Conservation (phyloP, 108 stramenopile species). For the Licmophora abbreviata region DNA sequence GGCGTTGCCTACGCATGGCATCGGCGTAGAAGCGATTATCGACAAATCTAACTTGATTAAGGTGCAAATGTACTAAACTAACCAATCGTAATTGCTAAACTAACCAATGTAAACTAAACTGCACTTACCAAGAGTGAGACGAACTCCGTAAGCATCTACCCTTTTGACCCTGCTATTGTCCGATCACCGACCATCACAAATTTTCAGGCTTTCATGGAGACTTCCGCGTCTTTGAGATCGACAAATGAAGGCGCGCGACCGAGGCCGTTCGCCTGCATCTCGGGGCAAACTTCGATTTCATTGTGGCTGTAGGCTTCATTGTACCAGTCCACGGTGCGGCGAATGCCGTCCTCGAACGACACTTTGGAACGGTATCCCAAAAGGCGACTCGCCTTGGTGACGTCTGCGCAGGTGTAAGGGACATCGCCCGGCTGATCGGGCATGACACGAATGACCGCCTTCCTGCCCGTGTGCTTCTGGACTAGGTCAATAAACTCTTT, state of each 20-base stretch:
- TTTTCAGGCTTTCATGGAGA: not conserved
- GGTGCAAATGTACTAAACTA: too few species aligned
- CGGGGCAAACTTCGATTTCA: constrained; percentile 54
- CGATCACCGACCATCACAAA: too few species aligned
- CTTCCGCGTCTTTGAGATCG: constrained; percentile 8
- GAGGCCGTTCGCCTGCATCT: constrained; percentile 69
- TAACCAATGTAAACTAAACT: too few species aligned
- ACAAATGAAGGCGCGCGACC: constrained; percentile 60
- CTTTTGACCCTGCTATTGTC: too few species aligned
- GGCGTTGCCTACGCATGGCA: too few species aligned
- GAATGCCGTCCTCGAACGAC: constrained; percentile 92
- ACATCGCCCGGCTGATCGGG: constrained; percentile 99
- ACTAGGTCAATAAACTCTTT: constrained; percentile 91
- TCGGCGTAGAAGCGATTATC: too few species aligned
- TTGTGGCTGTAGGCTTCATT: constrained; percentile 47
- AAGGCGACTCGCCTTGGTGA: constrained; percentile 77
- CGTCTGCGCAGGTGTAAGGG: constrained; percentile 95
- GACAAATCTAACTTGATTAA: too few species aligned
- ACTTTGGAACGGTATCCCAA: constrained; percentile 90
- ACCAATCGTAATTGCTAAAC: too few species aligned
- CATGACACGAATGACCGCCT: constrained; percentile 80
- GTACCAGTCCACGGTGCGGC: constrained; percentile 91
- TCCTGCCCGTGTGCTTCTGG: constrained; percentile 78
- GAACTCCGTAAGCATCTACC: too few species aligned
- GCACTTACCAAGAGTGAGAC: too few species aligned